A percentile compares a stretch with the other conserved stretches of the same genome.
These are phyloP conservation scores for Typha latifolia DNA, from an alignment of 176 grass and related monocot species.

Conservation along the genomic window DNA sequence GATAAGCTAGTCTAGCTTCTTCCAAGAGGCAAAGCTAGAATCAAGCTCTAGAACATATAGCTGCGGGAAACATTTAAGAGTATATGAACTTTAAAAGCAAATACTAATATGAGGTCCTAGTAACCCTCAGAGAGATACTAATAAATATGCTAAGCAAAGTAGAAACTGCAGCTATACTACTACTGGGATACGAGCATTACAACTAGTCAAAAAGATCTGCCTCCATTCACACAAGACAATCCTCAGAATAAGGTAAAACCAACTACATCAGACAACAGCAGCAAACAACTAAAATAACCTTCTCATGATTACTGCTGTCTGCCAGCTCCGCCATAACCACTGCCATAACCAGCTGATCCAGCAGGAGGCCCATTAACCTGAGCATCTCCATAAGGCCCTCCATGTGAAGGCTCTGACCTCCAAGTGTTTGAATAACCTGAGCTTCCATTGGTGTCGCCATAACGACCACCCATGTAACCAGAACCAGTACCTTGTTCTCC, in stretches of 20 bases:
- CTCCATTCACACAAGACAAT: not conserved
- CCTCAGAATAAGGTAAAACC: not conserved
- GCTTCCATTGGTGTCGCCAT: slow-evolving; percentile 49
- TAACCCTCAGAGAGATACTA: slow-evolving; percentile 18
- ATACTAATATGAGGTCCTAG: slow-evolving; percentile 9
- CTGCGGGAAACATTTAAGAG: not conserved
- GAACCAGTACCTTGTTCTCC: slow-evolving; percentile 22
- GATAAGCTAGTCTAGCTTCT: slow-evolving; percentile 14
- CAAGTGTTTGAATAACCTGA: slow-evolving; percentile 58
- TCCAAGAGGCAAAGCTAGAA: slow-evolving; percentile 13
- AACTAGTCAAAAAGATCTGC: slow-evolving; percentile 7
- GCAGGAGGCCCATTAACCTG: slow-evolving; percentile 68
- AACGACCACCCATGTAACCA: slow-evolving; percentile 58
- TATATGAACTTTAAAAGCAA: slow-evolving; percentile 5
- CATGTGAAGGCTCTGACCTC: slow-evolving; percentile 65
- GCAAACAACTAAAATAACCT: slow-evolving; percentile 4
- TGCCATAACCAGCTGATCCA: slow-evolving; percentile 59
- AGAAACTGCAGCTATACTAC: slow-evolving; percentile 21
- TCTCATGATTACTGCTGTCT: slow-evolving; percentile 39
- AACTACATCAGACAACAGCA: not conserved
- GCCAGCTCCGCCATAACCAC: slow-evolving; percentile 57
- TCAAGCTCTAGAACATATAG: not conserved
- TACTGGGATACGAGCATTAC: slow-evolving; percentile 19
- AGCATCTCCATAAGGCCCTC: slow-evolving; percentile 46
- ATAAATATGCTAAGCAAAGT: slow-evolving; percentile 14